Percentiles rank a stretch among this genome's conserved stretches.
These are phyloP conservation scores for Raffaelea arxii DNA, from an alignment of 2,329 filamentous ascomycete genomes.

Conservation along the genomic window DNA sequence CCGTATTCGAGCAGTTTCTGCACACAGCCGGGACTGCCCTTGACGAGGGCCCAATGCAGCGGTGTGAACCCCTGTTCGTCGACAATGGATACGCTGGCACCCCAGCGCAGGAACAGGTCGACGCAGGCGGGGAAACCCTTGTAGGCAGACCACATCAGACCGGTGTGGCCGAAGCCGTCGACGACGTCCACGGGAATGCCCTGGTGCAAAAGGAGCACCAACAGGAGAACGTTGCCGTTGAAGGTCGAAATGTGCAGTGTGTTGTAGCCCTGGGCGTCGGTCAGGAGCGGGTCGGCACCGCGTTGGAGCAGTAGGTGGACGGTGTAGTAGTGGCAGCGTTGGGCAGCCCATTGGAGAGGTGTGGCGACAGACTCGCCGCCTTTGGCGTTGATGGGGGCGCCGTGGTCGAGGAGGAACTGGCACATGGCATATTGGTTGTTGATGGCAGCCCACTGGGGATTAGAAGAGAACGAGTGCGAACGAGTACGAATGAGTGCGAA, in stretches of 20 bases:
- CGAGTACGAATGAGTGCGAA: too few species aligned
- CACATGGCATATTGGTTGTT: constrained; percentile 98
- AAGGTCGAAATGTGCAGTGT: constrained; percentile 95
- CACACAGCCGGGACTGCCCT: constrained; percentile 80
- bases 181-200: constrained; percentile 88
- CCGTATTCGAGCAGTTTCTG: constrained; percentile 95
- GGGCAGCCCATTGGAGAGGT: constrained; percentile 92
- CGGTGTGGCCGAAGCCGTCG: constrained; percentile 85
- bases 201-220: constrained; percentile 85
- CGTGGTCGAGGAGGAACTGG: constrained; percentile 77
- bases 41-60: constrained; percentile 92
- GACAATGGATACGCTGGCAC: constrained; percentile 79
- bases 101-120: constrained; percentile 88
- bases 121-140: constrained; percentile 92
- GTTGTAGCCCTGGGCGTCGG: constrained; percentile 94
- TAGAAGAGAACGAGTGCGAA: not conserved
- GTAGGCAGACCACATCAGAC: constrained; percentile 97
- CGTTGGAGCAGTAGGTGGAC: constrained; percentile 85
- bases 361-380: constrained; percentile 93
- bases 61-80: constrained; percentile 94
- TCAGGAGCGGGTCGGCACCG: constrained; percentile 85
- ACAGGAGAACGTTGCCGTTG: constrained; percentile 85
- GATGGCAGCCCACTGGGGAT: constrained; percentile 86
- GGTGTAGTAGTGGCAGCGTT: constrained; percentile 92
- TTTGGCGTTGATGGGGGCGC: constrained; percentile 88